A percentile compares a stretch with the other conserved stretches of the same genome.
These are phyloP conservation scores for Naegleria fowleri DNA, from an alignment of 208 protist genomes.

Conservation along the genomic window DNA sequence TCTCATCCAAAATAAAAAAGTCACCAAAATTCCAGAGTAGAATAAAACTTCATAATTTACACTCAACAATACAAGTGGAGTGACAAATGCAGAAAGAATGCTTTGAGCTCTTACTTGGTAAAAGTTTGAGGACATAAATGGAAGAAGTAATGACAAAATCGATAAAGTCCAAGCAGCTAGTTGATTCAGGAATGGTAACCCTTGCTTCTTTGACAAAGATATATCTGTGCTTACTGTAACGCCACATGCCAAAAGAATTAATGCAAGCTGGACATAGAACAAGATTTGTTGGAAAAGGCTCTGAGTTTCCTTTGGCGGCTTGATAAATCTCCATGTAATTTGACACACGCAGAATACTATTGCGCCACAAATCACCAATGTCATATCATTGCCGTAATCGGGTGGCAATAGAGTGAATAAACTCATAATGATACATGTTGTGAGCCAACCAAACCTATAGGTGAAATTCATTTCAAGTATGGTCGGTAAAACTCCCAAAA, in stretches of 20 bases:
- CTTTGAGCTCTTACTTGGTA: slow-evolving; percentile 15
- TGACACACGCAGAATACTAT: neutral
- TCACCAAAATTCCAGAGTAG: neutral
- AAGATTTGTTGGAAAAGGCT: neutral
- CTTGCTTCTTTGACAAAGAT: neutral
- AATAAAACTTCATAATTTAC: slow-evolving; percentile 37
- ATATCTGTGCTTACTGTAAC: neutral
- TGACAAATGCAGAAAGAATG: neutral
- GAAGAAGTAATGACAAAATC: neutral
- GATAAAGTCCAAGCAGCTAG: neutral
- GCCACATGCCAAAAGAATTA: neutral
- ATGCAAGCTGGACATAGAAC: neutral
- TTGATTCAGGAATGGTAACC: neutral
- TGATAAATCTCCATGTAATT: neutral
- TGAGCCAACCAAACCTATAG: neutral
- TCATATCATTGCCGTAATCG: neutral
- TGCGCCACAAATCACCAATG: neutral
- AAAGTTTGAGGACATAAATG: neutral
- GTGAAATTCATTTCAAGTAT: neutral
- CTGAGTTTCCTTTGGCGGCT: neutral
- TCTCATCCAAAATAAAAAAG: neutral
- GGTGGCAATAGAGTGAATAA: slow-evolving; percentile 4
- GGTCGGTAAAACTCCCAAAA: neutral
- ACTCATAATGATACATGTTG: neutral
- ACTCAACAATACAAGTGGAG: slow-evolving; percentile 35